A percentile compares a stretch with the other conserved stretches of the same genome.
phyloP scores from a whole-genome alignment of 2,329 filamentous ascomycete genomes.

The Sporothrix mexicana region DNA sequence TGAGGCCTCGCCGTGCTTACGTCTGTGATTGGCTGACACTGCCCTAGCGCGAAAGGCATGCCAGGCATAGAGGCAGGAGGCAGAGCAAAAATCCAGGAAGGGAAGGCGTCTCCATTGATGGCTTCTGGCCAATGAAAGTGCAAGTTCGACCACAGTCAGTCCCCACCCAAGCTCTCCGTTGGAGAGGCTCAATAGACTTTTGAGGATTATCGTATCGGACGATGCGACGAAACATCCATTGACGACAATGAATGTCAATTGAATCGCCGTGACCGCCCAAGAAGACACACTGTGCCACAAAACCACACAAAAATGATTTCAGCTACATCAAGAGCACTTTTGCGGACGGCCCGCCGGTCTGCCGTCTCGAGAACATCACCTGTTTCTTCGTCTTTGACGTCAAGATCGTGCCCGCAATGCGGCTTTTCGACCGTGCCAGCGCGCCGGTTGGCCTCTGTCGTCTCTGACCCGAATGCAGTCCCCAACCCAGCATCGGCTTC shows the following conservation, averaged over 20 bases:
- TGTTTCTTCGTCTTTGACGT: neutral
- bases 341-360: conserved; percentile 24
- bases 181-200: conserved; percentile 3
- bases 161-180: conserved; percentile 21
- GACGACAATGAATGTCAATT: neutral
- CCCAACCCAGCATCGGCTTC: neutral
- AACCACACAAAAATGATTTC: conserved; percentile 20
- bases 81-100: conserved; percentile 26
- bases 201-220: neutral
- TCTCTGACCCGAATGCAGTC: neutral
- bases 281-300: neutral
- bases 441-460: conserved; percentile 32
- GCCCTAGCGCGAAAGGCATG: neutral
- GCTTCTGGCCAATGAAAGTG: neutral
- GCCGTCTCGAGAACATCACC: neutral
- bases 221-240: neutral
- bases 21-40: neutral
- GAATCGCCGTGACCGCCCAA: neutral
- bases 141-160: neutral
- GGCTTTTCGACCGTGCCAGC: conserved; percentile 33
- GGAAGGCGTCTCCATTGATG: neutral
- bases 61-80: conserved; percentile 24
- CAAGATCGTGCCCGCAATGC: conserved; percentile 34
- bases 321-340: neutral
- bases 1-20: conserved; percentile 20